Conservation (phyloP, 768 basidiomycete genomes). For the Phallus indusiatus region DNA sequence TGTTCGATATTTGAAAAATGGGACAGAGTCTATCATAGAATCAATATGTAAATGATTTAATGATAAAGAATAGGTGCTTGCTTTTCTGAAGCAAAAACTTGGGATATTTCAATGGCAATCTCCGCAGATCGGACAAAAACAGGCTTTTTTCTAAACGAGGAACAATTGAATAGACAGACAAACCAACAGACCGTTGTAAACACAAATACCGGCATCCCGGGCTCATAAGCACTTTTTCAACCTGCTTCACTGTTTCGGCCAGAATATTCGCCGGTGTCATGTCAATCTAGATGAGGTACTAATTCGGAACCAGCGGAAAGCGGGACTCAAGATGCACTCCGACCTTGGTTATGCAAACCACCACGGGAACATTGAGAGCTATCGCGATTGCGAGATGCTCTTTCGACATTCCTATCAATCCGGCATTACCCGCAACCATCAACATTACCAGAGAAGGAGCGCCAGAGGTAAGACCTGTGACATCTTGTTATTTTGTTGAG, state of each 20-base stretch:
- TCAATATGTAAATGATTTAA: background rate
- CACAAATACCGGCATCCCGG: conserved; percentile 78
- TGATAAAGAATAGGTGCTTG: conserved; percentile 21
- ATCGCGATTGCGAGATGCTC: conserved; percentile 94
- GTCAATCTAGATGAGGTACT: conserved; percentile 52
- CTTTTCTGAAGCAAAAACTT: conserved; percentile 66
- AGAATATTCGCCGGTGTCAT: conserved; percentile 94
- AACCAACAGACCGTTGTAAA: background rate
- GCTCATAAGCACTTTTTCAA: conserved; percentile 83
- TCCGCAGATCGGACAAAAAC: conserved; percentile 81
- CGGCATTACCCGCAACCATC: conserved; percentile 93
- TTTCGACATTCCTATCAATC: conserved; percentile 85
- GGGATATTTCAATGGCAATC: conserved; percentile 69
- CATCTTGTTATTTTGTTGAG: too few relatives aligned
- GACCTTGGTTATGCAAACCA: conserved; percentile 92
- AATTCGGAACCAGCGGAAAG: background rate
- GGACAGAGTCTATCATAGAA: conserved; percentile 60
- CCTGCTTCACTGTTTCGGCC: conserved; percentile 86
- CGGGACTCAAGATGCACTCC: background rate
- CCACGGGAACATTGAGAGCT: conserved; percentile 86
- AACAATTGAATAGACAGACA: too few relatives aligned
- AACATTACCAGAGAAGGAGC: conserved; percentile 87
- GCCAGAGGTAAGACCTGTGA: conserved; percentile 74
- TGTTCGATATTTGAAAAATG: conserved; percentile 87
- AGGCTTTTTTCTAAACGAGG: conserved; percentile 52